Base-by-base conservation (phyloP, 2,329 filamentous ascomycete species). In the Phyllachora maydis region DNA sequence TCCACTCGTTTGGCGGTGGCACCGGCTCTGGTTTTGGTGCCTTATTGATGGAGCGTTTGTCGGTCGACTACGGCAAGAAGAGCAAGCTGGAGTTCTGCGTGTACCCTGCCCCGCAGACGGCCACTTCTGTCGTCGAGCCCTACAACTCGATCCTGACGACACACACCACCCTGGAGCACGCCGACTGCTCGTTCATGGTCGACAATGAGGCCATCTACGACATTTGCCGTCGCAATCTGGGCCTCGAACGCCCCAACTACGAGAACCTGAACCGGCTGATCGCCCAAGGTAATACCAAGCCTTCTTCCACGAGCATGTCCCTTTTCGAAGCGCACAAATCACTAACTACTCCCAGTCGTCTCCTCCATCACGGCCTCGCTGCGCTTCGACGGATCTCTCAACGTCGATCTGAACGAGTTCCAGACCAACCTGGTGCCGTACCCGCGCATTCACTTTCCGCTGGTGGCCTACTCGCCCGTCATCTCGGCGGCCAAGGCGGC, bases 191-290 rank as follows among this genome's bases (percentile, higher is more conserved):
- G 43, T 98, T 98, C 69, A 92, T 95, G 81, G 88, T 98, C 39
- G 88, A 98, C 64, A 98, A 98, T 58, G 88, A 98, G 65, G 88
- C 88, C 43, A 93, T 98, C 52, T 95, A 95, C 59, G 88, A 95
- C 51, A 95, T 98, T 52, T 98, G 88, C 74, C 77, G 83, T 46
- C 77, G 82, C 50, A 95, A 92, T 65, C 69, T 98, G 35, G 83
- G 81, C 37, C 83, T 98, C 38, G 83, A 92, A 68, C 79, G 88
- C 39, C 88, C 88, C 45, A 85, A 85, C 67, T 93, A 83, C 54
- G 83, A 92, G 67, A 93, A 98, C 66, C 65, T 98, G 39, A 98
- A 98, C 71, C 81, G 88, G 41, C 65, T 98, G 49, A 93, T 98
- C 46, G 88, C 88, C 38, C 88, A 98, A 65, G 76, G 76, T 83